phyloP scores from a whole-genome alignment of 2,329 filamentous ascomycete species.

The Colletotrichum abscissum region DNA sequence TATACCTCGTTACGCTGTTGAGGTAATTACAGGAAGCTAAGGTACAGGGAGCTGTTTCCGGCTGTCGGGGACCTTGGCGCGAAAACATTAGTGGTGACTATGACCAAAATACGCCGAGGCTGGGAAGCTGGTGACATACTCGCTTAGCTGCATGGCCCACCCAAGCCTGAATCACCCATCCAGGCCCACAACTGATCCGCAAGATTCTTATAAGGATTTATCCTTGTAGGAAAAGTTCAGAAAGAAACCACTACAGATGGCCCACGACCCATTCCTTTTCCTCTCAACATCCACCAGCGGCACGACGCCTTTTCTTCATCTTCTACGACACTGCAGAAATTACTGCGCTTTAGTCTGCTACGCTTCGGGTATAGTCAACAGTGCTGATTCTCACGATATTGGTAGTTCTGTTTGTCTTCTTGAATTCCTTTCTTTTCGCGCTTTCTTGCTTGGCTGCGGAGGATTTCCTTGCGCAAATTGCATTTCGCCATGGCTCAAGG shows the following conservation, averaged over 20 bases:
- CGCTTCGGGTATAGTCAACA: neutral
- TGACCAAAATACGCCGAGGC: neutral
- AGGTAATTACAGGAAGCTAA: constrained; percentile 12
- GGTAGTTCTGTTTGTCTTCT: constrained; percentile 3
- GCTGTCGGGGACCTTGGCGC: neutral
- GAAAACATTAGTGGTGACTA: neutral
- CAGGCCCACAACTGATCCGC: neutral
- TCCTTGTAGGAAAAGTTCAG: constrained; percentile 6
- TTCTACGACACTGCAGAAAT: constrained; percentile 6
- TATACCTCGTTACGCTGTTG: constrained; percentile 25
- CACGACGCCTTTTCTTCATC: constrained; percentile 10
- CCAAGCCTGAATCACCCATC: neutral
- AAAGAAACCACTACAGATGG: neutral
- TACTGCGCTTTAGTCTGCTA: neutral
- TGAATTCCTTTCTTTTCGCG: constrained; percentile 17
- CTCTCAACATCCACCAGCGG: neutral
- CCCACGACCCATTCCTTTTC: neutral
- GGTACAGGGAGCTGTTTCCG: constrained; percentile 13
- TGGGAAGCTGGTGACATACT: neutral
- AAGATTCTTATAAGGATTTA: neutral
- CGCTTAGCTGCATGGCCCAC: neutral
- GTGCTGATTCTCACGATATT: constrained; percentile 5
- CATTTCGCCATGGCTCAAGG: constrained; percentile 29
- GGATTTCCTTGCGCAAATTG: constrained; percentile 9
- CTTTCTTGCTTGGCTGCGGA: constrained; percentile 19